Base-by-base conservation (phyloP, 2,329 filamentous ascomycete genomes). In the Fusarium equiseti region DNA sequence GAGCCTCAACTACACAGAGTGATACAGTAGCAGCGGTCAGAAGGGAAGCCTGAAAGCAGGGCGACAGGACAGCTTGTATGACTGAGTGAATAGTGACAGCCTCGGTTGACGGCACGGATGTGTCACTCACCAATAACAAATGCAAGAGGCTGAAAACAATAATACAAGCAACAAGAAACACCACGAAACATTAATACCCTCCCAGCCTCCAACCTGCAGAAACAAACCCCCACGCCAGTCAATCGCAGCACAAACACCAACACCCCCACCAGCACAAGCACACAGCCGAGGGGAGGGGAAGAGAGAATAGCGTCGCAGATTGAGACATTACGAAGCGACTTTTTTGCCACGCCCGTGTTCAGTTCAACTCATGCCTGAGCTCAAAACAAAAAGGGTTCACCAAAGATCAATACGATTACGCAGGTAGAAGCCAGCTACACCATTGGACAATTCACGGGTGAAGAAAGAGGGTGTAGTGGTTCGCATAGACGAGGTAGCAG, bases 381-480 rank as follows among this genome's bases (percentile, higher is more conserved):
- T 27, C 15, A 31, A 20, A 51, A 26, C 7, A 62, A 52, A 40
- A 66, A 49, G 56, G 58, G 53, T 53, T 54, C 50, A 51, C 24
- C 32, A 51, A 26, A 27, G 18, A 20, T 20, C 18, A 68, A 68
- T 53, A 71, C 58, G 68, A 71, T 64, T 52, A 38, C 48, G 44
- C 27, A 63, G 63, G 46, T 27, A 40, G 32, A 51, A 43, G 32
- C 43, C 43, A 53, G 50, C 38, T 10, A 40, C 10, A 38, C 35
- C 11, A 71, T 71, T 71, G 68, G 68, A 38, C 68, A 71, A 70
- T 70, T 70, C 35, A 38, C 35, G 63, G 35, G 32, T 50, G 48
- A 45, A 20, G 32, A 50, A 62, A 62, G 49, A 63, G 35, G 67
- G 67, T 70, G 66, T 56, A 57, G 52, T 65, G 24, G 52, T 43